Evolutionary conservation across 2,329 filamentous ascomycete species (phyloP), one percentile per base, ranked within the genome.

Genomic region (Botryotinia calthae): DNA sequence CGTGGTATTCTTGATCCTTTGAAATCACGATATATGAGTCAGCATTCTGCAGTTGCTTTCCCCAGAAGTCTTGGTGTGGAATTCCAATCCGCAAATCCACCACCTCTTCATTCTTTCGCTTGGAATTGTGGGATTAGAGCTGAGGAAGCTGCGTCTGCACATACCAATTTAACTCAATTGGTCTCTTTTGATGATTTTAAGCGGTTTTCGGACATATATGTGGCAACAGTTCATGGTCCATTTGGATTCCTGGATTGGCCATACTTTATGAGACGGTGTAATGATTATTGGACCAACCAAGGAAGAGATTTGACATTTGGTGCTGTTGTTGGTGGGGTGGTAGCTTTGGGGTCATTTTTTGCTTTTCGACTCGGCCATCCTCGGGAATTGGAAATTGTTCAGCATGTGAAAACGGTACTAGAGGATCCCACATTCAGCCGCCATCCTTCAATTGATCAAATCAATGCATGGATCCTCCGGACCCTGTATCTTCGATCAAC

Each of bases 31-130:
- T 66, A 77, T 70, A 34, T 79, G 79, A 14, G 77, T 76, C 22
- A 77, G 80, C 58, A 81, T 79, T 42, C 70, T 25, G 78, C 80
- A 3, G 77, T 81, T 65, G 81, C 80, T 10, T 81, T 82, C 56
- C 79, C 82, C 1, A 76, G 78, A 48, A 78, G 75, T 63, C 76
- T 82, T 25, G 81, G 81, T 4, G 65, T 80, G 34, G 77, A 79
- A 62, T 71, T 83, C 40, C 78, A 80, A 64, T 77, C 81, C 2
- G 69, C 78, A 4, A 79, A 79, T 20, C 80, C 80, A 28, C 81
- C 81, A 9, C 78, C 80, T n/a, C 73, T 83, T 14, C 82, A 83
- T 70, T 82, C 81, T 4, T 83, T 81, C 73, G 82, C 77, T 20
- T 82, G 81, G 74, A 82, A 83, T 70, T 74, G 79, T 31, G 81